Percentiles rank a stretch among this genome's conserved stretches.
These are phyloP conservation scores for Bryoglossum gracile DNA, from an alignment of 495 filamentous ascomycete species.

Conservation along the genomic window DNA sequence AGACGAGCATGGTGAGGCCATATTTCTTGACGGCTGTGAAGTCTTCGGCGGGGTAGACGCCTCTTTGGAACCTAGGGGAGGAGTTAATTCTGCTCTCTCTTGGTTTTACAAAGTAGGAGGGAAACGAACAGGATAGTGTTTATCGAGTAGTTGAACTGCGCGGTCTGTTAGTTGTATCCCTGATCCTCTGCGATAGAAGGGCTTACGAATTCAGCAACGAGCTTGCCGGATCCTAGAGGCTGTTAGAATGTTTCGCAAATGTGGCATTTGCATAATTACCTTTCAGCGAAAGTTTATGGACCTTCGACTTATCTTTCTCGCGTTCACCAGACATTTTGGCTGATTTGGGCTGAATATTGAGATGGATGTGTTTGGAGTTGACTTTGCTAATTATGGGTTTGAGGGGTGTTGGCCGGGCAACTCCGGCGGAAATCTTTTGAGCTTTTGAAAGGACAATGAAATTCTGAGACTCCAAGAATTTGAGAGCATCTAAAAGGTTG, in stretches of 20 bases:
- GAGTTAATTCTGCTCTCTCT: no score
- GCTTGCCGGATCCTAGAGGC: constrained; percentile 55
- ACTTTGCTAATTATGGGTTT: neutral
- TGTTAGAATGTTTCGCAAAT: constrained; percentile 3
- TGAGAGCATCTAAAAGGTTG: neutral
- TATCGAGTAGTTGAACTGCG: constrained; percentile 83
- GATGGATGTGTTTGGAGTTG: neutral
- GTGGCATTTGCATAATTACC: constrained; percentile 37
- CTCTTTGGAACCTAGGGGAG: constrained; percentile 71
- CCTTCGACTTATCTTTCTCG: constrained; percentile 81
- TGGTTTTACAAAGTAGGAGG: no score
- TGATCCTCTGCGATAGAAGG: neutral
- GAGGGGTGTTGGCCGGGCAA: neutral
- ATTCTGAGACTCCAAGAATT: neutral
- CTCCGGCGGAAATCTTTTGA: constrained; percentile 12
- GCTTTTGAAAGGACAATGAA: no score
- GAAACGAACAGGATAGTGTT: constrained; percentile 73
- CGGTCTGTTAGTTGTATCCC: constrained; percentile 7
- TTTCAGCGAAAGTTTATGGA: constrained; percentile 90
- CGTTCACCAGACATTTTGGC: constrained; percentile 22
- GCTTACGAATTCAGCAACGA: constrained; percentile 80
- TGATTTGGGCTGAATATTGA: no score
- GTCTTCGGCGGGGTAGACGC: constrained; percentile 96
- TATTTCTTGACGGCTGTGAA: constrained; percentile 98
- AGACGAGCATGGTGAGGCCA: constrained; percentile 96